Base-by-base conservation (phyloP, 108 stramenopile genomes). In the Schizochytrium sp. region DNA sequence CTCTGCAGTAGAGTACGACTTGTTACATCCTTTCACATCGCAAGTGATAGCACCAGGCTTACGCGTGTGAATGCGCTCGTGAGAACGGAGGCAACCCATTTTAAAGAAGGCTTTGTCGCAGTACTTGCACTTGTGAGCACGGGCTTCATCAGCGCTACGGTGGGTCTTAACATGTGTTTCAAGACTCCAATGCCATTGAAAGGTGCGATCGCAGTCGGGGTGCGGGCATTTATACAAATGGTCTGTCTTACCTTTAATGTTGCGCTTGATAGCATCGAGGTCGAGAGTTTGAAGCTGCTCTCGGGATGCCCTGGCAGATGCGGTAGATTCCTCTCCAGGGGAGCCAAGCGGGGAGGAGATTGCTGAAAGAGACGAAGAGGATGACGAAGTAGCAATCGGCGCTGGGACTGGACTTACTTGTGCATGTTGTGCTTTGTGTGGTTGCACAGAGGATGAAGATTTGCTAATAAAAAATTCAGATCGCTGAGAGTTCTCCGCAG, bases 1-100 rank as follows among this genome's bases (percentile, higher is more conserved):
- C 53, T 83, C 76, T n/a, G 76, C 76, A 2, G 76, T 83, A n/a
- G 76, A 49, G 28, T 83, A 83, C 12, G 76, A 83, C 47, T 83
- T 83, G 50, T 55, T 55, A 2, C 76, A 83, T 47, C 53, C 76
- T 38, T 49, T 49, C 0, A 55, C 76, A 10, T 49, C 55, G 1
- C 76, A 83, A 5, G 53, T 55, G 13, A 83, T 55, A 38, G 76
- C 47, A 3, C 53, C n/a, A 13, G 64, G 64, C 10, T 83, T 55
- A n/a, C 76, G 47, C 17, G 76, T 83, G 2, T 83, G 76, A 55
- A 55, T 83, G 17, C 53, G 47, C 53, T 83, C 53, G 76, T 83
- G 76, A 42, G 76, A 49, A 28, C 76, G 76, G 47, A 83, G 76
- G 47, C 76, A 55, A 28, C 76, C 76, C 10, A 83, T 1, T 1